Base-by-base conservation (phyloP, 371 early-diverging fungal genomes). In the Coemansia sp. region DNA sequence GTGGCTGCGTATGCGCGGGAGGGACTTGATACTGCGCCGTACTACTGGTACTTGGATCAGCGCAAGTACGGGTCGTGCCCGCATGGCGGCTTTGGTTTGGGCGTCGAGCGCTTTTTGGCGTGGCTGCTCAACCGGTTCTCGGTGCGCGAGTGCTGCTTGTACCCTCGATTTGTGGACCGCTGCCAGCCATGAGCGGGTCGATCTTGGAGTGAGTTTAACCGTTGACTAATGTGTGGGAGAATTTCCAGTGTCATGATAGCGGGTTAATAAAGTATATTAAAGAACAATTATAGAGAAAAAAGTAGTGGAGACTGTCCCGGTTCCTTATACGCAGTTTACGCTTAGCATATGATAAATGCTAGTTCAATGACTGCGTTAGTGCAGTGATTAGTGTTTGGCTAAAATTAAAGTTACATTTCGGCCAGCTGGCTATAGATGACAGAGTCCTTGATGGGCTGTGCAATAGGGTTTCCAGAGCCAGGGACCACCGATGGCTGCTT, bases 41-140 rank as follows among this genome's bases (percentile, higher is more conserved):
- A 99, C 89, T 97, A 98, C 86, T 99, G 99, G 99, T 93, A 90
- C 87, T 95, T 96, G 60, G 99, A 99, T 71, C 97, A 98, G 86
- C 92, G 99, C 81, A 96, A 95, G 84, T 99, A 96, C 81, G 99
- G 99, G 53, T 92, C 99, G 17, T 91, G 89, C 67, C 93, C 94
- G 66, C 99, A 99, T 76, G 99, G 99, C 80, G 99, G 99, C 53
- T 99, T 94, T 78, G 99, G 99, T 58, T 89, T 99, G 51, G 99
- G 99, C 69, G 86, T 99, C 63, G 99, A 99, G 82, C 94, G 99
- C 61, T 96, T 98, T 85, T 83, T 99, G 54, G 98, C 99, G 63
- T 99, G 99, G 94, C 74, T 99, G 58, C 87, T 97, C 78, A 90
- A 94, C 88, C 92, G 97, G 52, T 89, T 85, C 83, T 92, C 92